Evolutionary conservation across 495 filamentous ascomycete species (phyloP), one percentile per base, ranked within the genome.

Genomic region (Astrothelium macrocarpum): DNA sequence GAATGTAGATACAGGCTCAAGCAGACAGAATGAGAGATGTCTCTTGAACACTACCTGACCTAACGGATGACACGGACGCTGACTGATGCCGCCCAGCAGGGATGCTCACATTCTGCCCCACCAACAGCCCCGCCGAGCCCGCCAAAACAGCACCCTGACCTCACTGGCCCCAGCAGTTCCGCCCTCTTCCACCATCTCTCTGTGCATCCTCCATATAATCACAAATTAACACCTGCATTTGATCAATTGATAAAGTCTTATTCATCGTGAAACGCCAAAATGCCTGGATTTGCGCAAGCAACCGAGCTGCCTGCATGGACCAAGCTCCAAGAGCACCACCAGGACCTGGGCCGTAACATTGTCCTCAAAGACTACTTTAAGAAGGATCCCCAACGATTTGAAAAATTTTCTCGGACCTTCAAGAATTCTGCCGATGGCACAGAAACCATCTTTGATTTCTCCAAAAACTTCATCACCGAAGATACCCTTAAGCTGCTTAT

Each of bases 381-480:
- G 73, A 85, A 90, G 72, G 92, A 98, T 74, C 87, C 91, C 43
- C 68, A 85, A 71, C 91, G 95, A 67, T 97, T 97, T 81, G 72
- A 89, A 71, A 95, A 93, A 79, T 89, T 96, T 78, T 88, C 85
- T 74, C 88, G 85, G 71, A 88, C 81, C 69, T 95, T 98, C 79
- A 75, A 82, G 53, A 95, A 96, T 75, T 79, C 82, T 36, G 85
- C 85, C 32, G 89, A 91, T 73, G 82, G 83, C 70, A 80, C 82
- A 39, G 90, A 97, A 65, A 93, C 90, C 73, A 83, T 97, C 39
- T 98, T 97, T 75, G 94, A 98, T 78, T 98, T 96, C 82, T 92
- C 88, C 79, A 98, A 98, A 85, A 98, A 98, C 82, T 90, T 97
- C 76, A 76, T 98, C 64, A 96, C 87, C 65, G 90, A 95, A 61